Evolutionary conservation across 495 filamentous ascomycete species (phyloP).

Genomic region (Xylaria telfairii): DNA sequence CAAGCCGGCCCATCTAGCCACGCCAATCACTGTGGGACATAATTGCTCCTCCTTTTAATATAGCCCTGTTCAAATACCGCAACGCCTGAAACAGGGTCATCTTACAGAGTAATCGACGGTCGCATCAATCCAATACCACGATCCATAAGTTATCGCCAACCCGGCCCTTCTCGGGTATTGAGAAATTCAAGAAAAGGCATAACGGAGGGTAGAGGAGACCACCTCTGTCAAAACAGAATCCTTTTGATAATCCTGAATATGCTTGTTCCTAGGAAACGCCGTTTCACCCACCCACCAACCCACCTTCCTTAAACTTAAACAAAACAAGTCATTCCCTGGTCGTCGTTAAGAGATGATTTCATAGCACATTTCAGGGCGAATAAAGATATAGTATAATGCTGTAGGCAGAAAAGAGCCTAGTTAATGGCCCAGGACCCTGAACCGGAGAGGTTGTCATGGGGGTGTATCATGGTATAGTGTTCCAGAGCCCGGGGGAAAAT

Average conservation of each 20-base stretch:
- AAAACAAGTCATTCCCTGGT: conserved; percentile 11
- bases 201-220: conserved; percentile 1
- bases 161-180: conserved; percentile 5
- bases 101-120: conserved; percentile 20
- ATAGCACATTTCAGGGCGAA: conserved; percentile 19
- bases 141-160: conserved; percentile 12
- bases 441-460: conserved; percentile 2
- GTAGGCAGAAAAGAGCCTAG: conserved; percentile 12
- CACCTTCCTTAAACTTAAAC: conserved; percentile 9
- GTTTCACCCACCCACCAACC: conserved; percentile 16
- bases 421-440: background rate
- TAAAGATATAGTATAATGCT: conserved; percentile 26
- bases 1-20: background rate
- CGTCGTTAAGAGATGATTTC: conserved; percentile 18
- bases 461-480: conserved; percentile 24
- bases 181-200: conserved; percentile 3
- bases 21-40: background rate
- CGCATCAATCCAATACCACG: conserved; percentile 3
- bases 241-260: conserved; percentile 26
- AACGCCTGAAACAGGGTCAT: conserved; percentile 20
- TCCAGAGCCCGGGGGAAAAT: background rate
- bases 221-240: conserved; percentile 10
- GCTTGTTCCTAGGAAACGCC: conserved; percentile 24
- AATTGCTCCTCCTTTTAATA: background rate
- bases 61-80: conserved; percentile 12